Percentiles rank a stretch among this genome's conserved stretches.
Evolutionary conservation across 2,329 filamentous ascomycete genomes (phyloP).

Genomic region (Verticillium dahliae): DNA sequence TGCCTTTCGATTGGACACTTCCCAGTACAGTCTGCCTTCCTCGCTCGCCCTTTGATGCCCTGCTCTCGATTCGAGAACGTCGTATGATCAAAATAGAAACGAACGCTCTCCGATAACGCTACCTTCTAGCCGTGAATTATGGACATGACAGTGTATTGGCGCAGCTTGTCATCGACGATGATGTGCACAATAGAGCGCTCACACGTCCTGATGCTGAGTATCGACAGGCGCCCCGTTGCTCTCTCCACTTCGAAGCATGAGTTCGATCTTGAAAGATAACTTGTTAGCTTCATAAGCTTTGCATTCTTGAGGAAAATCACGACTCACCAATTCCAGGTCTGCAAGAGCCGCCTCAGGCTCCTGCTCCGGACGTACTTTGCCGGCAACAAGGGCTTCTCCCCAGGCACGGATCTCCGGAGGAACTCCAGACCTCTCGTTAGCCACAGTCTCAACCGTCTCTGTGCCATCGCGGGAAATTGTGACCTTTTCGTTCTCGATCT

Average conservation of each 20-base stretch:
- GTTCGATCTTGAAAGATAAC: not conserved
- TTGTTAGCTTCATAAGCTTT: not conserved
- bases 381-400: slow-evolving; percentile 44
- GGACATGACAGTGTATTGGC: no score
- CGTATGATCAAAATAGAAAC: no score
- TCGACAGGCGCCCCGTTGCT: not conserved
- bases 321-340: slow-evolving; percentile 46
- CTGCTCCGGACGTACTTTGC: slow-evolving; percentile 27
- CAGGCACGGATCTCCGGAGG: slow-evolving; percentile 50
- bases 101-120: no score
- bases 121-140: no score
- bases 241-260: not conserved
- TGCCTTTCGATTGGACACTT: no score
- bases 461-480: slow-evolving; percentile 33
- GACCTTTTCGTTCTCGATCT: slow-evolving; percentile 27
- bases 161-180: no score
- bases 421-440: not conserved
- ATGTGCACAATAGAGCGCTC: not conserved
- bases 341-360: slow-evolving; percentile 50
- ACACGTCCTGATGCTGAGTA: not conserved
- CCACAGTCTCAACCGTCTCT: slow-evolving; percentile 18
- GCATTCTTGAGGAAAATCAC: not conserved
- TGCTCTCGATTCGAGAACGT: no score
- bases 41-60: no score
- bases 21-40: no score